Base-by-base conservation (phyloP, 2,329 filamentous ascomycete species). In the Phoma sp. region DNA sequence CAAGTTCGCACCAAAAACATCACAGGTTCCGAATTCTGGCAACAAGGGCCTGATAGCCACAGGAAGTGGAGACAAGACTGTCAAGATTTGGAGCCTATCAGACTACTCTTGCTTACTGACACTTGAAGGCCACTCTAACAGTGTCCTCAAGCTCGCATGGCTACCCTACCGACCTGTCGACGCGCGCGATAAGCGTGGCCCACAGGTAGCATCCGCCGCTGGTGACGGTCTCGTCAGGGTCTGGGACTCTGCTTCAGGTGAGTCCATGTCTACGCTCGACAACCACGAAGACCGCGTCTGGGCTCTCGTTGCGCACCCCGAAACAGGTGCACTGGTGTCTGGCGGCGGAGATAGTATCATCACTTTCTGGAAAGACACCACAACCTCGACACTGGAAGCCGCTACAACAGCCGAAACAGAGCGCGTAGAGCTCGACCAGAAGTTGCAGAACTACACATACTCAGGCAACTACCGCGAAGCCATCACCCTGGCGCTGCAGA, bases 231-330 rank as follows among this genome's bases (percentile, higher is more conserved):
- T 99, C 3, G 92, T 99, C 55, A 99, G 98, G 77, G 86, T 99
- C 29, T 99, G 95, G 95, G 91, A 96, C 65, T 89, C 90, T 12
- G 89, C 89, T 70, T 88, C 84, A 1, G 92, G 93, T 41, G 95
- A 98, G 75, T 82, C 88, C 2, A 91, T 93, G 63, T 89, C 90
- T 62, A 99, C 95, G 0, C 83, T 99, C 4, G 95, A 99, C 77
- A 98, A 98, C 76, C 95, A 99, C 75, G 92, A 92, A 67, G 95
- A 99, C 76, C 87, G 95, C 53, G 93, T 98, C 1, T 97, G 93
- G 93, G 92, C 92, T 0, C 80, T 98, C 17, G 86, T 91, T 4
- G 86, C 91, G 10, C 84, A 94, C 40, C 70, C 69, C 44, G 62
- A 69, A n/a, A 79, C 78, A 3, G 82, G 93, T 67, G 87, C 87